Conservation (phyloP, 129 eudicot genomes). For the Lactuca saligna region DNA sequence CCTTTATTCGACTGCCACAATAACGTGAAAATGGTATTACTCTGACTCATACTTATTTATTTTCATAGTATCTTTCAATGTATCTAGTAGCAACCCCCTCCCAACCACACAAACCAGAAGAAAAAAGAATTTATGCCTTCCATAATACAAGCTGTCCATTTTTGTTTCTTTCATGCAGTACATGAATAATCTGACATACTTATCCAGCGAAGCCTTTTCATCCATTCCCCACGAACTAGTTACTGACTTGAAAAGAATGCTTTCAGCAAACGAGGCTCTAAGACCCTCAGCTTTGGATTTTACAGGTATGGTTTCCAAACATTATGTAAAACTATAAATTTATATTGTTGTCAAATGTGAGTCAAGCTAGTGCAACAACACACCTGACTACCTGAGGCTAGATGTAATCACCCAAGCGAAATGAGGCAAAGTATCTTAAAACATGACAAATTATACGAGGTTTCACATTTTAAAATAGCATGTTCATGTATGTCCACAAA, state of each 20-base stretch:
- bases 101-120: background rate
- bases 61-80: background rate
- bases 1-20: slow-evolving; percentile 97
- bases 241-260: slow-evolving; percentile 87
- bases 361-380: background rate
- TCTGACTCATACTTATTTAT: background rate
- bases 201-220: slow-evolving; percentile 79
- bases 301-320: slow-evolving; percentile 50
- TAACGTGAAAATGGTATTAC: slow-evolving; percentile 93
- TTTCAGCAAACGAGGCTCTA: slow-evolving; percentile 74
- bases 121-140: slow-evolving; percentile 13
- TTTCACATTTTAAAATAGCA: background rate
- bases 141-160: slow-evolving; percentile 1
- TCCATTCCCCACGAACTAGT: slow-evolving; percentile 82
- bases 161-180: slow-evolving; percentile 66
- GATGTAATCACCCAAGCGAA: background rate
- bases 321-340: background rate
- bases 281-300: slow-evolving; percentile 93
- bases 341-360: background rate
- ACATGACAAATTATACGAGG: background rate
- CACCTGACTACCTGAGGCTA: background rate
- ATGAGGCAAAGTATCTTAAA: background rate
- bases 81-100: slow-evolving; percentile 3
- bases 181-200: slow-evolving; percentile 82
- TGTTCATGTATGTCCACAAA: background rate